Percentiles rank a stretch among this genome's conserved stretches.
phyloP scores from a whole-genome alignment of 2,329 filamentous ascomycete genomes.

The Ascochyta koolunga region DNA sequence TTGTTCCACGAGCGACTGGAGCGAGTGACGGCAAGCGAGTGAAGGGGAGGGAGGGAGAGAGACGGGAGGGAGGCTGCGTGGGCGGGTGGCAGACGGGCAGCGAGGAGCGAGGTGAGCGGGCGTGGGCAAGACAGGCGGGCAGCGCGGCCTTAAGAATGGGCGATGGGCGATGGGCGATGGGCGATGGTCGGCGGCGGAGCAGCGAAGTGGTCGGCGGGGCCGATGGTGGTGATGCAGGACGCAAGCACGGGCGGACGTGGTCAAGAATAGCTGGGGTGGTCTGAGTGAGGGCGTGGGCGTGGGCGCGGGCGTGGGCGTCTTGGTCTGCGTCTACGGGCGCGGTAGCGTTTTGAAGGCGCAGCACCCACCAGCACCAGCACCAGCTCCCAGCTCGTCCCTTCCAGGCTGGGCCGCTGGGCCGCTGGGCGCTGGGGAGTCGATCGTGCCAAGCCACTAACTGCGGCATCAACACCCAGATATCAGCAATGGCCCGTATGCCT shows the following conservation, averaged over 20 bases:
- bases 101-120: conserved; percentile 1
- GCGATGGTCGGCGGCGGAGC: too few species aligned
- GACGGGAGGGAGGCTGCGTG: not conserved
- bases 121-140: conserved; percentile 1
- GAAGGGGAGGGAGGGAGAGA: conserved; percentile 10
- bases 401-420: not conserved
- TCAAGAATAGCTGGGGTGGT: not conserved
- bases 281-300: too few species aligned
- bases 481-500: not conserved
- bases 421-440: too few species aligned
- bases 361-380: not conserved
- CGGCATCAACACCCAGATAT: conserved; percentile 7
- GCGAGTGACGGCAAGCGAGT: conserved; percentile 23
- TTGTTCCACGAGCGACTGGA: conserved; percentile 10
- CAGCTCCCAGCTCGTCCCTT: not conserved
- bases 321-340: not conserved
- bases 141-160: conserved; percentile 7
- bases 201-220: not conserved
- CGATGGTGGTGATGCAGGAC: conserved; percentile 1
- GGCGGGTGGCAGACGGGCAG: not conserved
- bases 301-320: not conserved
- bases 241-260: not conserved
- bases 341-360: not conserved
- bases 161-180: not conserved
- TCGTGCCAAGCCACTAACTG: not conserved